A percentile compares a stretch with the other conserved stretches of the same genome.
Evolutionary conservation across 2,329 filamentous ascomycete genomes (phyloP).

Genomic region (Penicillium sp.): DNA sequence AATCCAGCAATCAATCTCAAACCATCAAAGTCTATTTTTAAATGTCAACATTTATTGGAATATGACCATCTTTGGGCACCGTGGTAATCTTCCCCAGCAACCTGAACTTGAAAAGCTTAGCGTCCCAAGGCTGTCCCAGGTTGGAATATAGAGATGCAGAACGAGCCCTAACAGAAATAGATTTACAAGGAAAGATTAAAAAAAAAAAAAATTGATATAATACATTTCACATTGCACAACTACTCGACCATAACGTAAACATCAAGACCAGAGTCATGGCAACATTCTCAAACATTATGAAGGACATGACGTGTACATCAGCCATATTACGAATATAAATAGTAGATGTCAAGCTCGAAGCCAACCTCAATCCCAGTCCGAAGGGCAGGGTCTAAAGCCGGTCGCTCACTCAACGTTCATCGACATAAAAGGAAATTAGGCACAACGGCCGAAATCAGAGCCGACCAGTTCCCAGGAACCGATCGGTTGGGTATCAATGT

Average conservation of each 20-base stretch:
- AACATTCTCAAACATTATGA: constrained; percentile 15
- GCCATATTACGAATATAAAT: constrained; percentile 17
- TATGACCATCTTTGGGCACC: too few species aligned
- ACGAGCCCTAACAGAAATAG: too few species aligned
- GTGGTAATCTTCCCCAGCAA: too few species aligned
- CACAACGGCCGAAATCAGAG: constrained; percentile 12
- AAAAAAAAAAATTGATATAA: constrained; percentile 1
- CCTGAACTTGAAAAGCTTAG: too few species aligned
- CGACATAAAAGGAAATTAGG: background rate
- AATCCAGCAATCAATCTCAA: too few species aligned
- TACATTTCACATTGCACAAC: constrained; percentile 9
- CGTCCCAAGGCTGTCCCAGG: too few species aligned
- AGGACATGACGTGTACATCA: constrained; percentile 17
- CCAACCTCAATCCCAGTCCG: background rate
- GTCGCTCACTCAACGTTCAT: background rate
- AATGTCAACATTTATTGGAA: too few species aligned
- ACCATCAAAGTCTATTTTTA: too few species aligned
- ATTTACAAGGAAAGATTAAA: background rate
- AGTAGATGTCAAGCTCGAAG: background rate
- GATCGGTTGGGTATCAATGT: constrained; percentile 22
- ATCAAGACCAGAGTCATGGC: constrained; percentile 8
- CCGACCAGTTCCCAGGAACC: constrained; percentile 1
- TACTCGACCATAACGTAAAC: background rate
- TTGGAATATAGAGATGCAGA: too few species aligned
- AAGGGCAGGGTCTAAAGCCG: background rate